A percentile compares a stretch with the other conserved stretches of the same genome.
Conservation (phyloP, 2,329 filamentous ascomycete genomes). For the Ophiocordyceps sinensis region DNA sequence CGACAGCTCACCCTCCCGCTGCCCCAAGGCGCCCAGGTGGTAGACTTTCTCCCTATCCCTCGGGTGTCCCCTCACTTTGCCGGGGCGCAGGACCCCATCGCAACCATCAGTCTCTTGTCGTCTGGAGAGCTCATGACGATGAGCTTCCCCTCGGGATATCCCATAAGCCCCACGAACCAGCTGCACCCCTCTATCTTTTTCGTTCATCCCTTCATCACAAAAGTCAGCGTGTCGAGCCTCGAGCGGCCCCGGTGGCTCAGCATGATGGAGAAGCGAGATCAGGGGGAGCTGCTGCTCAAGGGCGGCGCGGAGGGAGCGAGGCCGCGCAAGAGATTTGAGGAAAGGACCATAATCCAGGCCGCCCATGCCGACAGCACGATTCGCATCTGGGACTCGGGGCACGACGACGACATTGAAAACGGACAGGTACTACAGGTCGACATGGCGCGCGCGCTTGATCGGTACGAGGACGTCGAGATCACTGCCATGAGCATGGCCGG, state of each 20-base stretch:
- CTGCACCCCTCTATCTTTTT: conserved; percentile 78
- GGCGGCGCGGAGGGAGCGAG: conserved; percentile 64
- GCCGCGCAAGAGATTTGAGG: conserved; percentile 62
- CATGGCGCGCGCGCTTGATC: conserved; percentile 64
- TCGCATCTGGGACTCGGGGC: conserved; percentile 84
- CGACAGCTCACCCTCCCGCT: conserved; percentile 56
- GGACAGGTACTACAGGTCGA: conserved; percentile 69
- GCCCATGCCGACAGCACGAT: conserved; percentile 85
- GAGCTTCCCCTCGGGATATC: conserved; percentile 83
- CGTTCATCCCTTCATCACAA: conserved; percentile 77
- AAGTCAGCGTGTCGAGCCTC: conserved; percentile 56
- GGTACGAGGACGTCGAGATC: conserved; percentile 64
- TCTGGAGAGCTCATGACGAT: conserved; percentile 83
- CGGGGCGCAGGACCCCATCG: conserved; percentile 82
- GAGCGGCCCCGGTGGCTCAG: conserved; percentile 76
- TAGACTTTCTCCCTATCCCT: conserved; percentile 73
- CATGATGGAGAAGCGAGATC: conserved; percentile 69
- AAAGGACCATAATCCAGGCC: conserved; percentile 71
- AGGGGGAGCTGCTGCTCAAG: conserved; percentile 62
- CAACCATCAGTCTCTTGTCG: conserved; percentile 61
- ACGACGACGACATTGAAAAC: conserved; percentile 90
- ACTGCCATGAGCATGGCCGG: conserved; percentile 67
- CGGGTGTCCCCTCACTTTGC: conserved; percentile 71
- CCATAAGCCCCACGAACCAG: conserved; percentile 85
- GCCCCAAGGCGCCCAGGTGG: conserved; percentile 61